Percentiles rank a stretch among this genome's conserved stretches.
These are phyloP conservation scores for Monosporozyma siamensis DNA, from an alignment of 805 yeast genomes.

Conservation along the genomic window DNA sequence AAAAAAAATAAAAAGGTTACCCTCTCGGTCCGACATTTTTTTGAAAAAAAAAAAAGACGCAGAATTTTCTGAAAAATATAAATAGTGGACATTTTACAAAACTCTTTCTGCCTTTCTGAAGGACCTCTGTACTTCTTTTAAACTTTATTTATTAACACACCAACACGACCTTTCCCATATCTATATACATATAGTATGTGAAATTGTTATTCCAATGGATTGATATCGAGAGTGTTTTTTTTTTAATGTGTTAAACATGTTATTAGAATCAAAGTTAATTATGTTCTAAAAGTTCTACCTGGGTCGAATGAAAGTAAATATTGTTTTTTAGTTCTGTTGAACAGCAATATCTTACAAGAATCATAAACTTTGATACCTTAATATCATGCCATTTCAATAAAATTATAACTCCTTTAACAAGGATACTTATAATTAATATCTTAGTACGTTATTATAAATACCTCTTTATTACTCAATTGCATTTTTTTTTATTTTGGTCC, in stretches of 20 bases:
- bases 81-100: no score
- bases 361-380: constrained; percentile 14
- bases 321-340: constrained; percentile 10
- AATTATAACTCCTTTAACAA: background rate
- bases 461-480: background rate
- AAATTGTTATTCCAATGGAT: background rate
- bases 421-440: background rate
- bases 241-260: no score
- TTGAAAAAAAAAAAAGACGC: no score
- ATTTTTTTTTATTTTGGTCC: background rate
- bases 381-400: background rate
- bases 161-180: no score
- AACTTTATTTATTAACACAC: no score
- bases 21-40: no score
- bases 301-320: constrained; percentile 4
- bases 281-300: background rate
- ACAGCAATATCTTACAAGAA: constrained; percentile 8
- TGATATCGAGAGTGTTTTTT: no score
- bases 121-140: no score
- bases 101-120: no score
- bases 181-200: constrained; percentile 1
- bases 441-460: background rate
- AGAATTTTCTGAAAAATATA: no score
- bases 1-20: no score
- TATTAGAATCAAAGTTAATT: constrained; percentile 10